phyloP scores from a whole-genome alignment of 2,329 filamentous ascomycete species.

The Mariannaea sp. region DNA sequence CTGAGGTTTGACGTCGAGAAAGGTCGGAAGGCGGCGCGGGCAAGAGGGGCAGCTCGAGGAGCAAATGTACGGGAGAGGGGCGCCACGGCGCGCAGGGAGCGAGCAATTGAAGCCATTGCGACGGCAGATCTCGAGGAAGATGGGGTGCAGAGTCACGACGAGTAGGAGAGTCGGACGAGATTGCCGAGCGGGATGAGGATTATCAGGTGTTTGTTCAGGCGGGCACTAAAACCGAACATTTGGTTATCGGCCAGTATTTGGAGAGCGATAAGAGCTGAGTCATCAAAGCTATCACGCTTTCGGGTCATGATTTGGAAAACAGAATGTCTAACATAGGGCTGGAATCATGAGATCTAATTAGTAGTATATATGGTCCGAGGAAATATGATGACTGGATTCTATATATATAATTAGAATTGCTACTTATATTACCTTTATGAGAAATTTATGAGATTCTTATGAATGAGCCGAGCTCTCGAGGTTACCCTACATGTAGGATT shows the following conservation, averaged over 20 bases:
- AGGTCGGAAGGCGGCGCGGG: slow-evolving; percentile 50
- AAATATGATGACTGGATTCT: too few species aligned
- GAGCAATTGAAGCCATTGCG: slow-evolving; percentile 66
- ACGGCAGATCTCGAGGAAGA: slow-evolving; percentile 6
- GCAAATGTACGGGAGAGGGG: slow-evolving; percentile 48
- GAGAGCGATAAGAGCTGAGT: slow-evolving; percentile 15
- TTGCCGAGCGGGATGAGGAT: slow-evolving; percentile 14
- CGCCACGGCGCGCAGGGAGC: slow-evolving; percentile 57
- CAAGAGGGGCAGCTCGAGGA: slow-evolving; percentile 46
- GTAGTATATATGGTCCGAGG: too few species aligned
- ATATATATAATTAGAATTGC: too few species aligned
- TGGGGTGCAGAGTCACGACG: slow-evolving; percentile 2
- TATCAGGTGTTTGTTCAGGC: slow-evolving; percentile 20
- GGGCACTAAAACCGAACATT: slow-evolving; percentile 11
- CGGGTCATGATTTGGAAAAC: too few species aligned
- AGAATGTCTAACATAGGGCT: too few species aligned
- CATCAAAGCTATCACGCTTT: slow-evolving; percentile 6
- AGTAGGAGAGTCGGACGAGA: slow-evolving; percentile 16
- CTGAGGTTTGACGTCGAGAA: slow-evolving; percentile 49
- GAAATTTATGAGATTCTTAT: too few species aligned
- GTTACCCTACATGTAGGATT: too few species aligned
- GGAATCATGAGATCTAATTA: too few species aligned
- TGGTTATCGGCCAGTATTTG: slow-evolving; percentile 16
- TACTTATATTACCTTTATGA: too few species aligned
- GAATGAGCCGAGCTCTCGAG: too few species aligned